Conservation (phyloP, 306 rosid species). For the Abrus pulchellus region DNA sequence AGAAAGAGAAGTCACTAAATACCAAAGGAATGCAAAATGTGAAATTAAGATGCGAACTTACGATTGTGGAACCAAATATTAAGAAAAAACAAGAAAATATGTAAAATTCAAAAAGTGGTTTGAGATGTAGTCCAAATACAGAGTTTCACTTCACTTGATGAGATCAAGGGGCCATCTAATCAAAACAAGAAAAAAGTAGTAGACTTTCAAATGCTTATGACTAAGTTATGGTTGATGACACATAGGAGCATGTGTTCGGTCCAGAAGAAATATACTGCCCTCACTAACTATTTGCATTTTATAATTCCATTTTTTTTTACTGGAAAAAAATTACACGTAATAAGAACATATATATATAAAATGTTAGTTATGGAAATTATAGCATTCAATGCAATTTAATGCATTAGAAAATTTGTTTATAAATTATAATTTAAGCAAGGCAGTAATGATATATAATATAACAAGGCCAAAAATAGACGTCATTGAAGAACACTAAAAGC, state of each 20-base stretch:
- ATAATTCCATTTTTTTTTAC: background rate
- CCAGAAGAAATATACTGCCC: slow-evolving; percentile 19
- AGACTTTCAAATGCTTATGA: slow-evolving; percentile 21
- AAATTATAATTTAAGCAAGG: background rate
- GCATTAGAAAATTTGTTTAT: too few species aligned
- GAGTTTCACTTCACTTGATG: slow-evolving; percentile 19
- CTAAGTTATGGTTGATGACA: slow-evolving; percentile 18
- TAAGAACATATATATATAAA: too few species aligned
- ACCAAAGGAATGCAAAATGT: slow-evolving; percentile 15
- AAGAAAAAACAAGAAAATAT: background rate
- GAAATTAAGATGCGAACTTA: slow-evolving; percentile 4
- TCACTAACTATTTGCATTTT: background rate
- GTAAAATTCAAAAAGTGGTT: slow-evolving; percentile 13
- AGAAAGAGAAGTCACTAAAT: slow-evolving; percentile 29
- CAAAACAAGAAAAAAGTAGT: slow-evolving; percentile 26
- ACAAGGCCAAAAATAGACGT: slow-evolving; percentile 25
- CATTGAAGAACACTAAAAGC: slow-evolving; percentile 37
- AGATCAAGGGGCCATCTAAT: slow-evolving; percentile 10
- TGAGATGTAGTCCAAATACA: background rate
- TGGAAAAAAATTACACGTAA: too few species aligned
- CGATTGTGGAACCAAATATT: slow-evolving; percentile 10
- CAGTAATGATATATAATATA: slow-evolving; percentile 24
- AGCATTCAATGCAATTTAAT: too few species aligned
- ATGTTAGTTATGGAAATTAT: too few species aligned
- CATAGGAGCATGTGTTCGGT: background rate